phyloP scores from a whole-genome alignment of 164 flowering plant species.

The Macadamia tetraphylla region DNA sequence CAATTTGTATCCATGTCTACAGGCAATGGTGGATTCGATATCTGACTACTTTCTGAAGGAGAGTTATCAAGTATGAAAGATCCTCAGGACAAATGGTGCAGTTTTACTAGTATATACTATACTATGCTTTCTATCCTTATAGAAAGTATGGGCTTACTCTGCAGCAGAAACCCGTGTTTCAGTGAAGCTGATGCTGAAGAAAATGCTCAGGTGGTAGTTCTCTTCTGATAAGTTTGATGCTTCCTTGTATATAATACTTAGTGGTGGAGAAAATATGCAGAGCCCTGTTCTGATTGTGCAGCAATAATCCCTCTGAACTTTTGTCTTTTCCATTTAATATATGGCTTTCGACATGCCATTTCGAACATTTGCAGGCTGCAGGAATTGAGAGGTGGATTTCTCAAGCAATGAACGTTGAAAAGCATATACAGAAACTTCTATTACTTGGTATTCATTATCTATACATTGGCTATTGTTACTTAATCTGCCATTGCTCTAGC shows the following conservation, averaged over 20 bases:
- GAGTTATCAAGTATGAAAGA: neutral
- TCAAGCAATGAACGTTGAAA: conserved; percentile 90
- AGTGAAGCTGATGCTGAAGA: conserved; percentile 66
- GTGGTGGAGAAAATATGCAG: neutral
- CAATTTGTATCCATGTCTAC: neutral
- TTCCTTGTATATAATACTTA: neutral
- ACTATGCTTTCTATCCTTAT: conserved; percentile 43
- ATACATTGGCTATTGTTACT: neutral
- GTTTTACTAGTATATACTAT: conserved; percentile 18
- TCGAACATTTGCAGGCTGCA: conserved; percentile 50
- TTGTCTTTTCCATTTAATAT: neutral
- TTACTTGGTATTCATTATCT: conserved; percentile 58
- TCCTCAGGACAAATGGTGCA: conserved; percentile 7
- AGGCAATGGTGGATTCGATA: conserved; percentile 2
- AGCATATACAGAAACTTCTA: conserved; percentile 87
- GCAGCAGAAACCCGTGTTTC: conserved; percentile 59
- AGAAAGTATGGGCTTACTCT: conserved; percentile 77
- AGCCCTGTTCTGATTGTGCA: neutral
- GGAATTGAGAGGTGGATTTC: conserved; percentile 94
- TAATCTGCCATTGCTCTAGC: neutral
- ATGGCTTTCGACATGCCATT: too few species aligned
- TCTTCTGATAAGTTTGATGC: neutral
- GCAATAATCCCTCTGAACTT: neutral
- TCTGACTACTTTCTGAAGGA: neutral
- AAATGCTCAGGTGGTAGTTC: conserved; percentile 58